Evolutionary conservation across 2,329 filamentous ascomycete genomes (phyloP), one percentile per base, ranked within the genome.

Genomic region (Cladophialophora bantiana): DNA sequence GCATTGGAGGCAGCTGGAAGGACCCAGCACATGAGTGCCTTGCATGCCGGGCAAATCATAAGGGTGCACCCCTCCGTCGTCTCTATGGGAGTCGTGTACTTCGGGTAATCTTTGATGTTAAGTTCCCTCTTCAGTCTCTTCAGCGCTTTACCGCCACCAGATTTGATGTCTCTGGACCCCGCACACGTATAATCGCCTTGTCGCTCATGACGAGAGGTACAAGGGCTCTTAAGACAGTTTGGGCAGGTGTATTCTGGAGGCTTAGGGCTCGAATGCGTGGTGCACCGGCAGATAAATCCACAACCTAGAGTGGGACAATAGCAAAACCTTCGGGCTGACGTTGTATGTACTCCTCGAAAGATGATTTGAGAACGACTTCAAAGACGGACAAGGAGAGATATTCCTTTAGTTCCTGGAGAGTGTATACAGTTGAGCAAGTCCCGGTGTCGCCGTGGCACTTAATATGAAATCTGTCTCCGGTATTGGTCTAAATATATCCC

Each of bases 301-400:
- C 82, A 85, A 68, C 82, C 80, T 0, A 81, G 76, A 0, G 79
- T 81, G 1, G 81, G 79, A 60, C 83, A 84, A 67, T 78, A 78
- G 3, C 73, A 76, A 83, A 73, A 0, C 67, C 45, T 9, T 73
- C 45, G 0, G 78, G 77, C 35, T 76, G 73, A 4, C 67, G 74
- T 4, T 73, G 74, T 40, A 82, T 67, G 64, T 82, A 76, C 0
- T 75, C 71, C 2, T 69, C 64, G 60, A 82, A 80, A 0, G 80
- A 79, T 1, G 71, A 68, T n/a, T 77, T 66, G 4, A 82, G 74
- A 2, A 82, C n/a, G 13, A 73, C 70, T 48, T 83, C 80, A 15
- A 82, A 77, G 42, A 69, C 66, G 13, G 66, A 55, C 0, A 76
- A 75, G 4, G 78, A 70, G 36, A 80, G 73, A 20, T 74, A 67